Evolutionary conservation across 2,329 filamentous ascomycete genomes (phyloP), one percentile per base, ranked within the genome.

Genomic region (Ophiognomonia clavigignenti-juglandacearum): DNA sequence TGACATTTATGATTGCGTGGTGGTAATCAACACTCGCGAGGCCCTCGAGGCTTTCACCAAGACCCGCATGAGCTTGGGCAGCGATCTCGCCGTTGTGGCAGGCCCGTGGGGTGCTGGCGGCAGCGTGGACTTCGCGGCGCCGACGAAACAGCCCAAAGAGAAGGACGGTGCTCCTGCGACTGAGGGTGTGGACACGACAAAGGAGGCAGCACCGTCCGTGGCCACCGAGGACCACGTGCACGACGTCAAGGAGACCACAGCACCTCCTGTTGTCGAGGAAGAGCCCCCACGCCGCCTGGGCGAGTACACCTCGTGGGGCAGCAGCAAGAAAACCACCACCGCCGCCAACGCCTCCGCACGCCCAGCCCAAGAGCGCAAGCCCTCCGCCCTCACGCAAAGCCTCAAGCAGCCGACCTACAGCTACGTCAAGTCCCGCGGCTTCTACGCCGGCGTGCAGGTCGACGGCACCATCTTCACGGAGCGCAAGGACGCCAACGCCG

Each of bases 381-480:
- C 55, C 14, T 61, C 56, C 6, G 54, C 57, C 6, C 51, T 63
- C 29, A 54, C 54, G 23, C 56, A 64, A 45, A 55, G 54, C 13
- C 54, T 64, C 47, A 56, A 58, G 48, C 65, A 64, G 56, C 73
- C 73, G 3, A 73, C 75, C n/a, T 76, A 75, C 47, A 73, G 71
- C 3, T 96, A 96, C 63, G 80, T 96, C 67, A 96, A 95, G 69
- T 91, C 85, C 39, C 80, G 89, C 43, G 91, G 91, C 4, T 82
- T 96, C 56, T 96, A 95, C 59, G 90, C 88, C 1, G 89, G 89
- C 24, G 78, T 95, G 1, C 86, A 91, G 58, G 77, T 95, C 27
- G 90, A 96, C 59, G 91, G 91, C 22, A 95, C 89, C 0, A 79
- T 95, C 10, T 76, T 96, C 40, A 86, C 92, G 22, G 88, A 95